These are phyloP conservation scores for Psidium friedrichsthalianum DNA, from an alignment of 345 rosid species.

Conservation along the genomic window DNA sequence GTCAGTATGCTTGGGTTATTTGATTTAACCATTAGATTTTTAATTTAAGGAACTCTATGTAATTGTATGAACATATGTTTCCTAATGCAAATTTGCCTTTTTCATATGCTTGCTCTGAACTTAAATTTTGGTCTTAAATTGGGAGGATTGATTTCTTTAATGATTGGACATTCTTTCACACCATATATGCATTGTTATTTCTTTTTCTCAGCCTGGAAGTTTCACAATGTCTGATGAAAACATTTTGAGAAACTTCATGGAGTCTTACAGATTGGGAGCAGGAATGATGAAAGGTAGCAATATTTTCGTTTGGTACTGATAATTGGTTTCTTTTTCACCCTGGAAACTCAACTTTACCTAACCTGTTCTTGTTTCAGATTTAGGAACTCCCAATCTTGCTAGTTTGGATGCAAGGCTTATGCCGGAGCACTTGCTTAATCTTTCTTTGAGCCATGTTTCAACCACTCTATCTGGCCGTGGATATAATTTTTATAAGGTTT, in stretches of 20 bases:
- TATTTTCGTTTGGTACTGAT: not conserved
- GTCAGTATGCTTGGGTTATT: not conserved
- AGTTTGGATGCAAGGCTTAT: slow-evolving; percentile 64
- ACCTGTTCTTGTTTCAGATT: slow-evolving; percentile 22
- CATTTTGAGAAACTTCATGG: slow-evolving; percentile 47
- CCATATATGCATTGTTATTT: not conserved
- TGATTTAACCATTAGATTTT: not conserved
- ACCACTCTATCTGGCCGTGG: slow-evolving; percentile 19
- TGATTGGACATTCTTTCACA: not conserved
- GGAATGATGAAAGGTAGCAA: slow-evolving; percentile 55
- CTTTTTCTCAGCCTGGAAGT: slow-evolving; percentile 46
- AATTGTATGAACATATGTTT: not conserved
- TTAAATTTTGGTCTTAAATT: not conserved
- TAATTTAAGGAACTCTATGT: not conserved
- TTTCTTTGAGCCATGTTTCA: slow-evolving; percentile 52
- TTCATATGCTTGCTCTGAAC: not conserved
- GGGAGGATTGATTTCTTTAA: not conserved
- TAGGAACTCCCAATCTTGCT: slow-evolving; percentile 45
- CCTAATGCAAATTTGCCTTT: not conserved
- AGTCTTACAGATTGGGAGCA: slow-evolving; percentile 65
- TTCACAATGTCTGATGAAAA: slow-evolving; percentile 38
- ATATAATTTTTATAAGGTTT: slow-evolving; percentile 93
- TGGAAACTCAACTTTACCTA: not conserved
- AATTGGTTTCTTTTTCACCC: not conserved
- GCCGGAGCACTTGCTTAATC: slow-evolving; percentile 75